Percentiles rank a stretch among this genome's conserved stretches.
Evolutionary conservation across 2,329 filamentous ascomycete genomes (phyloP).

Genomic region (Diaporthe nobilis): DNA sequence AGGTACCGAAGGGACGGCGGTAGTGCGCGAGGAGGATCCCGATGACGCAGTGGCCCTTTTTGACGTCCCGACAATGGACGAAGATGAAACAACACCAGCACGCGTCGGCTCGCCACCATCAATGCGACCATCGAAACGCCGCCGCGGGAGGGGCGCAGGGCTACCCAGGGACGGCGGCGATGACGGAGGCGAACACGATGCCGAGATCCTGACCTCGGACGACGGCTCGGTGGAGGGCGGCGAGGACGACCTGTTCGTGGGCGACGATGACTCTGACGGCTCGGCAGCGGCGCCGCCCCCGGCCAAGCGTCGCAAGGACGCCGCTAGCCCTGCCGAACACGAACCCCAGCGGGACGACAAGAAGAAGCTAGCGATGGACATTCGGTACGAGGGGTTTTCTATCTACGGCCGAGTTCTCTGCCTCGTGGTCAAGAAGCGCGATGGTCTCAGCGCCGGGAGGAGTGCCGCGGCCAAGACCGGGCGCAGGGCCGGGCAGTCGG

Average conservation of each 20-base stretch:
- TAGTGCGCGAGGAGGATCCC: conserved; percentile 71
- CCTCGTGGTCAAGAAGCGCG: conserved; percentile 84
- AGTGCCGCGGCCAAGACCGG: conserved; percentile 39
- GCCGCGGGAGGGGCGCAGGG: conserved; percentile 50
- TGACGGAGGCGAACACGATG: conserved; percentile 52
- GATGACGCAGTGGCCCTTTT: conserved; percentile 69
- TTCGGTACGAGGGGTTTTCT: conserved; percentile 93
- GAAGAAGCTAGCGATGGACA: conserved; percentile 90
- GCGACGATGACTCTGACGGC: conserved; percentile 49
- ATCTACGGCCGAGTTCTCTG: conserved; percentile 96
- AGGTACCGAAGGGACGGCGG: conserved; percentile 50
- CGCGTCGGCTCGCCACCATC: conserved; percentile 45
- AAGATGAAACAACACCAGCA: conserved; percentile 48
- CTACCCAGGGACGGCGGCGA: conserved; percentile 48
- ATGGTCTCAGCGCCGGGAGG: conserved; percentile 48
- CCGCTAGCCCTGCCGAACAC: conserved; percentile 46
- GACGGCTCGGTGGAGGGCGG: conserved; percentile 40
- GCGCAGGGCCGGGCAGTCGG: conserved; percentile 46
- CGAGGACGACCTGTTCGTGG: conserved; percentile 43
- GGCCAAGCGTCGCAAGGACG: conserved; percentile 61
- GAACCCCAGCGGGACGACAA: conserved; percentile 75
- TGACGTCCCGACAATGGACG: conserved; percentile 65
- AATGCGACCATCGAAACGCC: conserved; percentile 49
- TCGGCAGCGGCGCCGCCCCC: conserved; percentile 58
- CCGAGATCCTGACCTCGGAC: conserved; percentile 43